Evolutionary conservation across 2,329 filamentous ascomycete species (phyloP).

Genomic region (Pseudofabraea citricarpa): DNA sequence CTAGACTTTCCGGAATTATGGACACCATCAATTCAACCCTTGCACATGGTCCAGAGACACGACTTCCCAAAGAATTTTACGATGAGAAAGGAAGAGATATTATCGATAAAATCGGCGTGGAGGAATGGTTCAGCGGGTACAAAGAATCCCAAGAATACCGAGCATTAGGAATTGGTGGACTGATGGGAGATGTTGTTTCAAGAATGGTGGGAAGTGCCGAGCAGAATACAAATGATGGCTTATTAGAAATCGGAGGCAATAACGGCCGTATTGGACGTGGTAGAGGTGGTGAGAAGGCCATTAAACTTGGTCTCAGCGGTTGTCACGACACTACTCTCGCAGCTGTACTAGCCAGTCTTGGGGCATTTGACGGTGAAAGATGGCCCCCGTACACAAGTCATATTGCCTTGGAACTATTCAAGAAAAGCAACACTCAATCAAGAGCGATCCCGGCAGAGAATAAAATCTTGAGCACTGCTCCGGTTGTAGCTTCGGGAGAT

Average conservation of each 20-base stretch:
- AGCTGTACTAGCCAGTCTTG: constrained; percentile 69
- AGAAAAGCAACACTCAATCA: constrained; percentile 35
- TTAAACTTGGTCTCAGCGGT: constrained; percentile 76
- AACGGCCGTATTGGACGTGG: constrained; percentile 33
- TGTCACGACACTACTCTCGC: constrained; percentile 95
- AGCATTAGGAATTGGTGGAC: constrained; percentile 77
- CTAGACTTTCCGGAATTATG: constrained; percentile 84
- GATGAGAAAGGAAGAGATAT: constrained; percentile 65
- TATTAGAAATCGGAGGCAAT: constrained; percentile 41
- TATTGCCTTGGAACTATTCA: constrained; percentile 87
- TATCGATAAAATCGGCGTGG: constrained; percentile 68
- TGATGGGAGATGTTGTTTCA: constrained; percentile 78
- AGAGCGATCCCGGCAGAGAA: constrained; percentile 21
- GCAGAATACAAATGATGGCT: constrained; percentile 44
- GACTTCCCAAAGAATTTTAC: constrained; percentile 82
- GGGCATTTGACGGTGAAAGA: constrained; percentile 64
- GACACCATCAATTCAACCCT: constrained; percentile 87
- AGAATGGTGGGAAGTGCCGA: constrained; percentile 68
- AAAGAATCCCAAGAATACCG: constrained; percentile 81
- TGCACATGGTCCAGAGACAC: constrained; percentile 76
- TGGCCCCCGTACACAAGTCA: constrained; percentile 97
- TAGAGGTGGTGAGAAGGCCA: constrained; percentile 42
- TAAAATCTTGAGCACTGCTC: constrained; percentile 2
- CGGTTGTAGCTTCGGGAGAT: neutral
- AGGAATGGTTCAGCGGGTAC: constrained; percentile 93